Conservation (phyloP, 768 basidiomycete genomes). For the Pleurotus cornucopiae region DNA sequence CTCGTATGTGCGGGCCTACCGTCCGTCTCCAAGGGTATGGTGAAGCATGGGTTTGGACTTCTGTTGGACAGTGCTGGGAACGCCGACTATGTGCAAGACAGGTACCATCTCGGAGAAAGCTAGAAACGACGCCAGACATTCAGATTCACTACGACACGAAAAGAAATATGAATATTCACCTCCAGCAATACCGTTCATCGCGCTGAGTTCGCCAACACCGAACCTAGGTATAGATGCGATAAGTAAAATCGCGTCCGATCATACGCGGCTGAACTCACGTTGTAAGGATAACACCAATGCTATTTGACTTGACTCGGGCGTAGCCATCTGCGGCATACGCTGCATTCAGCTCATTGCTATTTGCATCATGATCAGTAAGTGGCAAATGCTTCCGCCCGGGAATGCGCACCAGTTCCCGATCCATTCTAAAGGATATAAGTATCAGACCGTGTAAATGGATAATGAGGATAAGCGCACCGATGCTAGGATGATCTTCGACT, state of each 20-base stretch:
- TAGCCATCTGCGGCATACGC: constrained; percentile 94
- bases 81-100: constrained; percentile 83
- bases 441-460: neutral
- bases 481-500: constrained; percentile 71
- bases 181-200: constrained; percentile 81
- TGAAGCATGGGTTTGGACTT: constrained; percentile 73
- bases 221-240: constrained; percentile 41
- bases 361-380: neutral
- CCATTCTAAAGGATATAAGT: constrained; percentile 46
- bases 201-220: constrained; percentile 91
- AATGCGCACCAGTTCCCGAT: constrained; percentile 71
- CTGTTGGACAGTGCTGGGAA: constrained; percentile 72
- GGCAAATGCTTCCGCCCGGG: neutral
- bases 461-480: constrained; percentile 24
- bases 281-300: constrained; percentile 71
- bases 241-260: neutral
- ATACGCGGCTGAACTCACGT: constrained; percentile 42
- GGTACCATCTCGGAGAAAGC: constrained; percentile 89
- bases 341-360: constrained; percentile 80
- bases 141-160: neutral
- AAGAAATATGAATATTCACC: constrained; percentile 27
- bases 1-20: constrained; percentile 28
- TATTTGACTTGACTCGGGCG: constrained; percentile 75
- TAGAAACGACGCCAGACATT: constrained; percentile 17
- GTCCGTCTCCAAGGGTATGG: constrained; percentile 84